Base-by-base conservation (phyloP, 768 basidiomycete genomes). In the Mrakia gelida region DNA sequence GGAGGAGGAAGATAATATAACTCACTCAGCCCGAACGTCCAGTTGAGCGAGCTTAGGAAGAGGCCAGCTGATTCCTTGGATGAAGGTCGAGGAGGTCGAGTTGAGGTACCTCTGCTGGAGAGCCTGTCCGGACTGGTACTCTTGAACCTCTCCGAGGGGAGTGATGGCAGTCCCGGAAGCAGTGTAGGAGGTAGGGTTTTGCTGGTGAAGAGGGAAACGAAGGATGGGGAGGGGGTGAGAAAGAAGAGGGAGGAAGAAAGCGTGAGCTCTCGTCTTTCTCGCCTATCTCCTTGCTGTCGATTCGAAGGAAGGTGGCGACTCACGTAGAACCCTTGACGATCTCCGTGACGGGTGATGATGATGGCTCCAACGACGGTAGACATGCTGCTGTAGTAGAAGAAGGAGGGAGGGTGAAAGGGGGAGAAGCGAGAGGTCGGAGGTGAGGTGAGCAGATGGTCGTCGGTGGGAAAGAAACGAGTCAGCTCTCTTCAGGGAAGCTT, bases 111-210 rank as follows among this genome's bases (percentile, higher is more conserved):
- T 26, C 32, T 77, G 49, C 21, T 77, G 70, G 15, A 82, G 67
- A 0, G 73, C 80, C 0, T 71, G 21, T 18, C 81, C 81, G 1
- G 79, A 80, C n/a, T 80, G 77, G 68, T 75, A 81, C n/a, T 80
- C 75, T 59, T 82, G 81, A 85, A 76, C 61, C 10, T 67, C 68
- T 10, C 81, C 81, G n/a, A 81, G 77, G 3, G 80, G 79, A n/a
- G 81, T 81, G 79, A 81, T 79, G 65, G 70, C 70, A 7, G 81
- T 81, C 26, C 71, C 81, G 4, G 34, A 41, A n/a, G 67, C 81
- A 15, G 73, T 70, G 41, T 81, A 81, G 10, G 80, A 49, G 21
- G 30, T 21, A 26, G 56, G 45, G 21, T 26, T 52, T 54, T 65
- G 67, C 38, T 68, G 41, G 34, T 56, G n/a, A 18, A 16, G 45